phyloP scores from a whole-genome alignment of 1,139 yeast species.

The Scheffersomyces illinoinensis region DNA sequence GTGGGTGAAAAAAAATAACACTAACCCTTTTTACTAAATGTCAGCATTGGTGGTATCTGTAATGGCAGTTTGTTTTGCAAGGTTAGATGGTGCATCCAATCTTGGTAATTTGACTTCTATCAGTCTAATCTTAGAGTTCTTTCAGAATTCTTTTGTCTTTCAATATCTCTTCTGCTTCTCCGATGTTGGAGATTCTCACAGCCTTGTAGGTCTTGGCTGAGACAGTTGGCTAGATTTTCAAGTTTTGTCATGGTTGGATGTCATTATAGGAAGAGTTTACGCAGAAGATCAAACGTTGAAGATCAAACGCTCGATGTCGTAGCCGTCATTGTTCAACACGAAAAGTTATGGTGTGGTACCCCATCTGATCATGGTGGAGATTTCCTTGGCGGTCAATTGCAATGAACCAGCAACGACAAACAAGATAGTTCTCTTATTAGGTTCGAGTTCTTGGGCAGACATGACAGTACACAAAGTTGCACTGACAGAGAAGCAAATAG shows the following conservation, averaged over 20 bases:
- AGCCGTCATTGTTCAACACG: conserved; percentile 82
- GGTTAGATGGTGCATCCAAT: conserved; percentile 79
- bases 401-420: conserved; percentile 91
- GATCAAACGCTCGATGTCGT: conserved; percentile 86
- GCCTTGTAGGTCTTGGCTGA: conserved; percentile 65
- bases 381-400: conserved; percentile 85
- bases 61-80: conserved; percentile 51
- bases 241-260: conserved; percentile 82
- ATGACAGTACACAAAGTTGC: conserved; percentile 31
- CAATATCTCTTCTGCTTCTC: conserved; percentile 65
- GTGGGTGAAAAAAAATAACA: background rate
- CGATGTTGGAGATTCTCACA: conserved; percentile 58
- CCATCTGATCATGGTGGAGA: conserved; percentile 82
- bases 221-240: conserved; percentile 65
- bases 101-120: conserved; percentile 77
- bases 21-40: conserved; percentile 8
- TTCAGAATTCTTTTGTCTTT: conserved; percentile 53
- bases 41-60: conserved; percentile 66
- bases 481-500: conserved; percentile 34
- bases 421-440: conserved; percentile 69
- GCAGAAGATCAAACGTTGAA: conserved; percentile 90
- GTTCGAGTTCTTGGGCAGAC: conserved; percentile 63
- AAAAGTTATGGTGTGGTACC: conserved; percentile 77
- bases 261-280: conserved; percentile 73
- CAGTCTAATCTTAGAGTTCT: conserved; percentile 67